These are phyloP conservation scores for Paraphoma sp. DNA, from an alignment of 2,329 filamentous ascomycete species.

Conservation along the genomic window DNA sequence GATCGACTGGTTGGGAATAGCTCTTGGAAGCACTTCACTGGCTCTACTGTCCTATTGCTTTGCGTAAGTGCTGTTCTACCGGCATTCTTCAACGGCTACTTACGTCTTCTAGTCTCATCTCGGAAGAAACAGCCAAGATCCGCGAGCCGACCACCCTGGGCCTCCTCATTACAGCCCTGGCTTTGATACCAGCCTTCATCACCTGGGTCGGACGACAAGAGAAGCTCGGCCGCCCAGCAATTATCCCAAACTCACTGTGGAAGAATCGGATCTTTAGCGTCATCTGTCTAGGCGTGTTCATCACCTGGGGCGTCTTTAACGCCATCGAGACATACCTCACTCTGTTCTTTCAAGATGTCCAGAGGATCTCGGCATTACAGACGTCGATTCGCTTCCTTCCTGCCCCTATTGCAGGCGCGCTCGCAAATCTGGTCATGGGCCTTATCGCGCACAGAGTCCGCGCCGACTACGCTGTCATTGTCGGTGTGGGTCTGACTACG, in stretches of 20 bases:
- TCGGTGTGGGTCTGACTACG: constrained; percentile 31
- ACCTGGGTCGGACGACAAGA: constrained; percentile 62
- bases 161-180: constrained; percentile 53
- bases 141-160: constrained; percentile 53
- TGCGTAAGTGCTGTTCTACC: constrained; percentile 50
- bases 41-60: constrained; percentile 62
- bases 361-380: constrained; percentile 41
- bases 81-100: neutral
- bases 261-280: constrained; percentile 62
- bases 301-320: constrained; percentile 48
- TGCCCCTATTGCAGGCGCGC: constrained; percentile 46
- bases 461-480: constrained; percentile 52
- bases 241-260: constrained; percentile 70
- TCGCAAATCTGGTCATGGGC: constrained; percentile 55
- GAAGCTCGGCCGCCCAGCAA: constrained; percentile 54
- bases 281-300: constrained; percentile 58
- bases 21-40: constrained; percentile 55
- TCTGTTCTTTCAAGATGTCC: constrained; percentile 54
- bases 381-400: constrained; percentile 54
- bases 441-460: constrained; percentile 54
- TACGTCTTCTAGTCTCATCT: constrained; percentile 37
- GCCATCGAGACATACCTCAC: constrained; percentile 49
- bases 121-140: constrained; percentile 51
- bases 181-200: constrained; percentile 58
- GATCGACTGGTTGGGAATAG: constrained; percentile 62